Evolutionary conservation across 2,329 filamentous ascomycete species (phyloP).

Genomic region (Dactylonectria estremocensis): DNA sequence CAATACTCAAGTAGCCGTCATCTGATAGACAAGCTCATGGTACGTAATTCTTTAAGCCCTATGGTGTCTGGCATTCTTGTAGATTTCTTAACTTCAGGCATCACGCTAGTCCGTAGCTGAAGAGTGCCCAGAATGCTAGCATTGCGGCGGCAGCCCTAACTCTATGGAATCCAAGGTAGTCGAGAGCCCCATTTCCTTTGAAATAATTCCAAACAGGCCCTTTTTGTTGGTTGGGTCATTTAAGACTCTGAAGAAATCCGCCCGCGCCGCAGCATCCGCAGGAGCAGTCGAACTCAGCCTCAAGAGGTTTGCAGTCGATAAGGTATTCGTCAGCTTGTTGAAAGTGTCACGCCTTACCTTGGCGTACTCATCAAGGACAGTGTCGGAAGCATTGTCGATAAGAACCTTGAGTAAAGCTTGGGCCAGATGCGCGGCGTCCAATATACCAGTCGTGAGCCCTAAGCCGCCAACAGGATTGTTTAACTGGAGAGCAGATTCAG

Average conservation of each 20-base stretch:
- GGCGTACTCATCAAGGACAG: constrained; percentile 12
- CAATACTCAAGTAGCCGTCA: neutral
- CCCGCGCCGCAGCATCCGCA: neutral
- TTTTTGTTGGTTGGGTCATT: neutral
- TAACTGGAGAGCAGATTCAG: constrained; percentile 6
- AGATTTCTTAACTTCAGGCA: neutral
- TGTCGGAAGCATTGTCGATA: constrained; percentile 8
- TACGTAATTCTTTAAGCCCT: neutral
- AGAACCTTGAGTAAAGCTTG: constrained; percentile 6
- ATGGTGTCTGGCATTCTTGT: neutral
- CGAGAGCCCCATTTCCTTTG: neutral
- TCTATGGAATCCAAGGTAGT: neutral
- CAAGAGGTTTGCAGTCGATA: constrained; percentile 1
- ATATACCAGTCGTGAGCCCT: constrained; percentile 13
- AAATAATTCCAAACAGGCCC: neutral
- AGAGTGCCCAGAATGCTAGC: neutral
- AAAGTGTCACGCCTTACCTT: constrained; percentile 1
- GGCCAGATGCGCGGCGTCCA: constrained; percentile 19
- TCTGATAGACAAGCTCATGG: neutral
- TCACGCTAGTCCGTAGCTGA: neutral
- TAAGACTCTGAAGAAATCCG: neutral
- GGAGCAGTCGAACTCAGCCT: neutral
- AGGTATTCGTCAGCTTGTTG: neutral
- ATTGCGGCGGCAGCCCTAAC: neutral
- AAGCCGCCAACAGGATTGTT: constrained; percentile 19